These are phyloP conservation scores for Chaetomium sp. DNA, from an alignment of 2,329 filamentous ascomycete species.

Conservation along the genomic window DNA sequence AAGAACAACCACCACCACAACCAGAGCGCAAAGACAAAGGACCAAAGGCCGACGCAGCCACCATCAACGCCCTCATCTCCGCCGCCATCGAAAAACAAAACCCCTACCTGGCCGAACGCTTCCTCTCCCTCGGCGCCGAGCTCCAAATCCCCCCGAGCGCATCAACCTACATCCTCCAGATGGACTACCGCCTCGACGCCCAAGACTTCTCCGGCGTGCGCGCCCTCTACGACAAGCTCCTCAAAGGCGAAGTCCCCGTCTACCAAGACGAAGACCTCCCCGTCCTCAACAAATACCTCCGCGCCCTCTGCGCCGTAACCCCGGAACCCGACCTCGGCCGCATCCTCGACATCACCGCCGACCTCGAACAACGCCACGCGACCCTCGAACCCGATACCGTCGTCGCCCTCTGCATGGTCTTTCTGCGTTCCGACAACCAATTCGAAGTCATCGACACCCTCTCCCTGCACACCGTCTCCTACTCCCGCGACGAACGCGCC, in stretches of 20 bases:
- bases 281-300: constrained; percentile 65
- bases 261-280: constrained; percentile 51
- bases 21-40: too few species aligned
- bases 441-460: constrained; percentile 77
- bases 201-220: constrained; percentile 66
- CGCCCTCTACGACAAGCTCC: constrained; percentile 57
- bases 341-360: constrained; percentile 66
- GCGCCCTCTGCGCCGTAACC: constrained; percentile 53
- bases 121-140: constrained; percentile 59
- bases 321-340: constrained; percentile 59
- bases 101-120: constrained; percentile 65
- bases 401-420: constrained; percentile 62
- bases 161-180: constrained; percentile 64
- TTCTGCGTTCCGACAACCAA: constrained; percentile 69
- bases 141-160: constrained; percentile 61
- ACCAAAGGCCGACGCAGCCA: constrained; percentile 56
- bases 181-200: constrained; percentile 68
- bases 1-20: constrained; percentile 26
- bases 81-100: constrained; percentile 66
- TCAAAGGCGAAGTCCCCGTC: constrained; percentile 40
- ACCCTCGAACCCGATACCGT: constrained; percentile 69
- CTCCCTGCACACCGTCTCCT: constrained; percentile 65
- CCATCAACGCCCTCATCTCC: constrained; percentile 70
- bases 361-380: constrained; percentile 63
- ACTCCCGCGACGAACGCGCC: constrained; percentile 62